phyloP scores from a whole-genome alignment of 2,329 filamentous ascomycete species.

The Curvularia lunata region DNA sequence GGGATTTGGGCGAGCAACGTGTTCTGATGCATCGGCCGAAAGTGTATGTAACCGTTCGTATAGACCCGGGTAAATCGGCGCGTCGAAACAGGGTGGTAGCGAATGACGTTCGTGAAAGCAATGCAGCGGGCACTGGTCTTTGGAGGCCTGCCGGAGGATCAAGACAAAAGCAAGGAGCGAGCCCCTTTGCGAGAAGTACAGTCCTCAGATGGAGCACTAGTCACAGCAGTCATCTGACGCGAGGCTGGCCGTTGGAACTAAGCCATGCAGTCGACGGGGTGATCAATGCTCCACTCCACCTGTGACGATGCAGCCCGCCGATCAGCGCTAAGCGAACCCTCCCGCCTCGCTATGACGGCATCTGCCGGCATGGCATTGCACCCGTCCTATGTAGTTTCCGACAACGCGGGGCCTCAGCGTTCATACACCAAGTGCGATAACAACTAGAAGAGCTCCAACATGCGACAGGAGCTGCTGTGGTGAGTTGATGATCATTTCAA shows the following conservation, averaged over 20 bases:
- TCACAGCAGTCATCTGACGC: conserved; percentile 10
- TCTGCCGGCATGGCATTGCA: conserved; percentile 17
- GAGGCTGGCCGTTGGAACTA: conserved; percentile 16
- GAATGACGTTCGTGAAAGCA: conserved; percentile 15
- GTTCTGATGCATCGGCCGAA: not conserved
- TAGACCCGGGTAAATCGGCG: conserved; percentile 16
- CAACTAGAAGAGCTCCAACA: not conserved
- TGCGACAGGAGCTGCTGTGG: not conserved
- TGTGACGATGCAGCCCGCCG: conserved; percentile 21
- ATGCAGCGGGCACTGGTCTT: conserved; percentile 3
- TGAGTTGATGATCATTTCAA: not conserved
- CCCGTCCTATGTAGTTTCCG: not conserved
- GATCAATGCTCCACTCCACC: conserved; percentile 22
- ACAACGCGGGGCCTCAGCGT: not conserved
- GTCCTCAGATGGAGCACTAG: conserved; percentile 3
- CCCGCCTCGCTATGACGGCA: conserved; percentile 28
- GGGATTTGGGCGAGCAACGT: not conserved
- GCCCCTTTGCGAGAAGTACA: not conserved
- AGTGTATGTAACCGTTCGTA: conserved; percentile 2
- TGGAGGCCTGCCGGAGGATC: not conserved
- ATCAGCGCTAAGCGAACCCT: conserved; percentile 16
- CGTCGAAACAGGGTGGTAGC: conserved; percentile 20
- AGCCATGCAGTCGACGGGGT: conserved; percentile 6
- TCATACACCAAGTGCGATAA: not conserved
- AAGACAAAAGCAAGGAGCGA: not conserved